phyloP scores from a whole-genome alignment of 1,139 yeast species.

The Candida tunisiensis region DNA sequence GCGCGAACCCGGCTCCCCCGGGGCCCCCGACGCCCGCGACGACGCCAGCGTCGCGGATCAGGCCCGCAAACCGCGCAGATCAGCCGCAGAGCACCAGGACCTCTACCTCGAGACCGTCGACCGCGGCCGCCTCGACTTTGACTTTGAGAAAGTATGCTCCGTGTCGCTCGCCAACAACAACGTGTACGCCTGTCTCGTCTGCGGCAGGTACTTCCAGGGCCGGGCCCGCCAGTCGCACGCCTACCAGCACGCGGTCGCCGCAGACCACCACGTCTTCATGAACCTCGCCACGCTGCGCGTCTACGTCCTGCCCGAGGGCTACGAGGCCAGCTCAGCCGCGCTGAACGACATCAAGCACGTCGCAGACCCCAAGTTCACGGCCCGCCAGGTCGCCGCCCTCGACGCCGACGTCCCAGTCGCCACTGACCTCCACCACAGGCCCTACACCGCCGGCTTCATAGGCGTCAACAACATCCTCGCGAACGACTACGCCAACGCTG shows the following conservation, averaged over 20 bases:
- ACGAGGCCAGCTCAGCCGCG: constrained; percentile 23
- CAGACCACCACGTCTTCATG: constrained; percentile 46
- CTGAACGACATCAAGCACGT: constrained; percentile 36
- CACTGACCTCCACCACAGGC: constrained; percentile 26
- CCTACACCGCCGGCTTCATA: constrained; percentile 45
- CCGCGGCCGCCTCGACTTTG: constrained; percentile 44
- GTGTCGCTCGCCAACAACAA: constrained; percentile 43
- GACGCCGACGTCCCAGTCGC: constrained; percentile 9
- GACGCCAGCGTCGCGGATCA: too few species aligned
- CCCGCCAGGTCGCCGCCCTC: constrained; percentile 19
- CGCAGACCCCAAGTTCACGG: constrained; percentile 34
- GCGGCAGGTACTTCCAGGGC: constrained; percentile 66
- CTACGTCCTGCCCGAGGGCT: constrained; percentile 46
- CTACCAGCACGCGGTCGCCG: constrained; percentile 45
- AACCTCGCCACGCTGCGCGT: constrained; percentile 32
- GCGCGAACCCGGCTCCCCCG: too few species aligned
- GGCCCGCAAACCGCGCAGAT: too few species aligned
- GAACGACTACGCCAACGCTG: constrained; percentile 38
- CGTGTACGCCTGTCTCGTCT: constrained; percentile 54
- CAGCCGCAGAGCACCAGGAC: not conserved
- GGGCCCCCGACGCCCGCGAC: too few species aligned
- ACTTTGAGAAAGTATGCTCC: constrained; percentile 49
- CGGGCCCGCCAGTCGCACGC: constrained; percentile 48
- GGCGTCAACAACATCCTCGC: constrained; percentile 41
- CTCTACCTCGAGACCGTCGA: constrained; percentile 39